Conservation (phyloP, 2,329 filamentous ascomycete species). For the Myriosclerotinia duriaeana region DNA sequence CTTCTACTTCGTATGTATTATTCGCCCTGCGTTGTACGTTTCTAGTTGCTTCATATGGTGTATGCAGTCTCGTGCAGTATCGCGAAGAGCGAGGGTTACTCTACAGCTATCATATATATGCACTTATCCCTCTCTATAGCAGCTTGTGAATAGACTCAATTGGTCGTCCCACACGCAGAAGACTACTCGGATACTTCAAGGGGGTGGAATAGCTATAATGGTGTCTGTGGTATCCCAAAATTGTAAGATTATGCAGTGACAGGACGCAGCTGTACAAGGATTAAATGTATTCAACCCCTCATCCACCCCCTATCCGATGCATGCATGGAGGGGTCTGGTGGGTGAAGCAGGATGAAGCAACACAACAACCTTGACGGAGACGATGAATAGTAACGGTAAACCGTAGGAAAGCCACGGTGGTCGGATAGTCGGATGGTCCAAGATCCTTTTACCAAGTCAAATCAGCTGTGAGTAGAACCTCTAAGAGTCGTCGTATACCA, state of each 20-base stretch:
- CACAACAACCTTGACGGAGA: constrained; percentile 2
- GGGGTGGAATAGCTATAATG: not conserved
- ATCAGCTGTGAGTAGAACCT: not conserved
- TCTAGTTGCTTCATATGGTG: not conserved
- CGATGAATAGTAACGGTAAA: not conserved
- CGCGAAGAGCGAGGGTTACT: not conserved
- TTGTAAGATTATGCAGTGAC: not conserved
- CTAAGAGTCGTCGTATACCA: not conserved
- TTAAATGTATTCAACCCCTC: not conserved
- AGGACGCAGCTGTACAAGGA: not conserved
- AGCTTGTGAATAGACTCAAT: not conserved
- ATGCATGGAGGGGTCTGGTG: constrained; percentile 13
- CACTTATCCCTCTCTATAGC: not conserved
- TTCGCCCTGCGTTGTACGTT: not conserved
- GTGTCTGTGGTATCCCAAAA: not conserved
- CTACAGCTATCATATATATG: not conserved
- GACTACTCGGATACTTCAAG: not conserved
- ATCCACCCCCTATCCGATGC: not conserved
- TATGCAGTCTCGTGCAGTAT: not conserved
- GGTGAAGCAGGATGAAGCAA: not conserved
- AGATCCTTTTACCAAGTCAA: not conserved
- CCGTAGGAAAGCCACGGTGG: not conserved
- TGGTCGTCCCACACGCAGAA: not conserved
- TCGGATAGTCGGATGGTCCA: too few relatives aligned
- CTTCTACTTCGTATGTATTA: not conserved